Conservation (phyloP, 1,139 yeast genomes). For the Diutina rugosa region DNA sequence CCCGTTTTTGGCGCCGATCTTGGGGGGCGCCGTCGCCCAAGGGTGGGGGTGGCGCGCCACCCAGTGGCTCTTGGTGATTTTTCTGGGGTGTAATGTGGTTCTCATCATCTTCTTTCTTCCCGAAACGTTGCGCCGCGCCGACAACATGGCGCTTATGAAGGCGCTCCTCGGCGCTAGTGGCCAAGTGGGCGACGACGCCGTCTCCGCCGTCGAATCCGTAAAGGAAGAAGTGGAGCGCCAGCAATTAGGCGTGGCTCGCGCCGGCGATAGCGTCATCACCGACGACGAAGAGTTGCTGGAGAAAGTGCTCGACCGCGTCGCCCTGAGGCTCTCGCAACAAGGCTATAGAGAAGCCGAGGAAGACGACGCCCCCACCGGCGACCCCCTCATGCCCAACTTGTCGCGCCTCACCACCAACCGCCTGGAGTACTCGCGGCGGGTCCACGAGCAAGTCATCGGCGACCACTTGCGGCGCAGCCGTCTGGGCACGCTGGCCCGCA, state of each 20-base stretch:
- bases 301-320: not conserved
- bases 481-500: not conserved
- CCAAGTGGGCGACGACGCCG: not conserved
- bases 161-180: constrained; percentile 3
- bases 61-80: constrained; percentile 69
- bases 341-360: not conserved
- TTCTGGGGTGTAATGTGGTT: constrained; percentile 42
- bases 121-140: constrained; percentile 57
- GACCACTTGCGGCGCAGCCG: not conserved
- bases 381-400: constrained; percentile 24
- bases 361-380: constrained; percentile 19
- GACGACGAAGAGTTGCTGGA: not conserved
- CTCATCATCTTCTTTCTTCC: constrained; percentile 50
- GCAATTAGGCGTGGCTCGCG: not conserved
- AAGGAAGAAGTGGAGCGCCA: not conserved
- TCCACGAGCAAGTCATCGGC: constrained; percentile 12
- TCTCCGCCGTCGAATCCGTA: not conserved
- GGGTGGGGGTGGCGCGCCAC: constrained; percentile 85
- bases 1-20: constrained; percentile 67
- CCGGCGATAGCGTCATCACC: not conserved
- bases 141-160: constrained; percentile 24
- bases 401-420: constrained; percentile 23
- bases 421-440: constrained; percentile 19
- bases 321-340: not conserved
- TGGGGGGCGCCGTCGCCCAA: constrained; percentile 65